Base-by-base conservation (phyloP, 495 filamentous ascomycete species). In the Xylaria curta region DNA sequence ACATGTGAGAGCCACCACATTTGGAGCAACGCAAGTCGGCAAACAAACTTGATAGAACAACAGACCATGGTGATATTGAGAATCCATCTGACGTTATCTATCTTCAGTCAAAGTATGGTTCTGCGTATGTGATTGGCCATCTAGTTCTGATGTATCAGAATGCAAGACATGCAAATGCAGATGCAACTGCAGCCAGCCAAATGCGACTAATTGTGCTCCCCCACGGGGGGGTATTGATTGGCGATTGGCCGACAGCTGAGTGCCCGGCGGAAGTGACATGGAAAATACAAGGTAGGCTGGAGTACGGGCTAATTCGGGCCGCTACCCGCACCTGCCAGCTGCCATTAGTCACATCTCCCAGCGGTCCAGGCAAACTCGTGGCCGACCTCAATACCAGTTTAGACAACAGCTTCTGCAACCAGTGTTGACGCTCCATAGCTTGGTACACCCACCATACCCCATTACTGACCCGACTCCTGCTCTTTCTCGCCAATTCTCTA, bases 311-410 rank as follows among this genome's bases (percentile, higher is more conserved):
- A 31, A 15, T 19, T 2, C 53, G 53, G 66, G 54, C 53, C 53
- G 66, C 13, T 12, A 2, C 3, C 49, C 1, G 8, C 1, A 0
- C 3, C 17, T 36, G 4, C 24, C 51, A 68, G 54, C 38, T 44
- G 65, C 0, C 2, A 3, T 1, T 31, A 10, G 6, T 53, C 44
- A 8, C 12, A 36, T 47, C 46, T 38, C 26, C 13, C 17, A 47
- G 38, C 36, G 36, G 38, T 36, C 67, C 66, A 73, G 68, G 36
- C 68, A 54, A 8, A 8, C 76, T 79, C 77, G 77, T 79, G 74
- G 76, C 77, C 77, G 63, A 79, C 77, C 77, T 71, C 72, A 75
- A 70, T 76, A 74, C 46, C 42, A 24, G 61, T n/a, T 31, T 26
- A 67, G 68, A 68, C 68, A 70, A 70, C 74, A 8, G 71, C 71